These are phyloP conservation scores for Ustilago crameri DNA, from an alignment of 1,284 basidiomycete species.

Conservation along the genomic window DNA sequence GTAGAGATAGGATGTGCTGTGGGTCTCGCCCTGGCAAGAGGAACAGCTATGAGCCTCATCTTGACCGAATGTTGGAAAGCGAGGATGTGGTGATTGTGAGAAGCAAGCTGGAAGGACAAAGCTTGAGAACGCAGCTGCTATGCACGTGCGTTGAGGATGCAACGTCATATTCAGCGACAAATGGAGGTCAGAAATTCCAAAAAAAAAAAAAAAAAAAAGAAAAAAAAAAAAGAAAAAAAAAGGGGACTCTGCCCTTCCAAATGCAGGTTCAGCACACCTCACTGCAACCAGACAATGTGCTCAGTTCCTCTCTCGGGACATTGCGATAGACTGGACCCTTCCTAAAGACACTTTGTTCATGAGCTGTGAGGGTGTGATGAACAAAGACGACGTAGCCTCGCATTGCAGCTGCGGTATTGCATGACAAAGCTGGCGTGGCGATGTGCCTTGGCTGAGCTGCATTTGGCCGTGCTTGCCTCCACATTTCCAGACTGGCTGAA, in stretches of 20 bases:
- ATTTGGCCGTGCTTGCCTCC: conserved; percentile 14
- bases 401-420: no score
- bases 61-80: not conserved
- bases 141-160: conserved; percentile 19
- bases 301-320: no score
- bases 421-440: conserved; percentile 16
- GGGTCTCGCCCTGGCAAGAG: conserved; percentile 51
- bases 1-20: conserved; percentile 55
- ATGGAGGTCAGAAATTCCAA: not conserved
- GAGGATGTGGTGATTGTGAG: not conserved
- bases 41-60: conserved; percentile 62
- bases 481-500: conserved; percentile 10
- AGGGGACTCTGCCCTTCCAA: no score
- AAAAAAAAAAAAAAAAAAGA: not conserved
- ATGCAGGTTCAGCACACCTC: no score
- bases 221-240: no score
- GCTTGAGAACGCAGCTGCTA: not conserved
- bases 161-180: conserved; percentile 16
- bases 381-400: no score
- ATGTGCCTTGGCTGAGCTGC: not conserved
- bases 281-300: no score
- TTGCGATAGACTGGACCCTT: no score
- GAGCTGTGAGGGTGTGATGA: no score
- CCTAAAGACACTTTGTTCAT: no score
- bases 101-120: conserved; percentile 4